phyloP scores from a whole-genome alignment of 192 early-diverging fungal genomes.

The Dissophora globulifera region DNA sequence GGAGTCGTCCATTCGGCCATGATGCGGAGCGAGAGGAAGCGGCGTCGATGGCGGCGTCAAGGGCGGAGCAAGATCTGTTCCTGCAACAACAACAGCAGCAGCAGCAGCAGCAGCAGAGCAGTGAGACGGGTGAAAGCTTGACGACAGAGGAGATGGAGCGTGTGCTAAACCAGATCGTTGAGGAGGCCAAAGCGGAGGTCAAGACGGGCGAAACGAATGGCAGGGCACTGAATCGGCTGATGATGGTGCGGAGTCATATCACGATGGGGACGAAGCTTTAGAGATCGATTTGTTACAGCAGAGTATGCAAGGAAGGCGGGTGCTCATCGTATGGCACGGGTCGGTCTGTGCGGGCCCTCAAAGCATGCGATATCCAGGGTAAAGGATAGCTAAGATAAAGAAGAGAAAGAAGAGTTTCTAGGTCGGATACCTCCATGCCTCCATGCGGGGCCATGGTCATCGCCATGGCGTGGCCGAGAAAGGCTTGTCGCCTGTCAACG shows the following conservation, averaged over 20 bases:
- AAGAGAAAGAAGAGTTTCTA: too few species aligned
- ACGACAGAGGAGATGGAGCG: slow-evolving; percentile 43
- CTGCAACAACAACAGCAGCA: slow-evolving; percentile 11
- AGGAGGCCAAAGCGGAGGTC: slow-evolving; percentile 37
- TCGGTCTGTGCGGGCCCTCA: too few species aligned
- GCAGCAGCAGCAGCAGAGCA: not conserved
- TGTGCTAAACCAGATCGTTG: slow-evolving; percentile 37
- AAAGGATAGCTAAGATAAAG: too few species aligned
- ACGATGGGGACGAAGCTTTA: slow-evolving; percentile 48
- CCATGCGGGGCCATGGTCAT: too few species aligned
- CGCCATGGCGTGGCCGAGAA: too few species aligned
- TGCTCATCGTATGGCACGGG: too few species aligned
- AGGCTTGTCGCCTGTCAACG: too few species aligned
- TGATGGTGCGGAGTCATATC: slow-evolving; percentile 45
- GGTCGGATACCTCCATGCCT: too few species aligned
- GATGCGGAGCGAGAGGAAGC: slow-evolving; percentile 15
- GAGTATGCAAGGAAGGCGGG: too few species aligned
- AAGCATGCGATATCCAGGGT: too few species aligned
- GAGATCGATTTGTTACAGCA: too few species aligned
- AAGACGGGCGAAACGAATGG: slow-evolving; percentile 38
- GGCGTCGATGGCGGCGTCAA: slow-evolving; percentile 22
- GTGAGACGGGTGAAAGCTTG: not conserved
- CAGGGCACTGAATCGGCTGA: slow-evolving; percentile 28
- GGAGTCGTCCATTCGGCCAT: slow-evolving; percentile 26
- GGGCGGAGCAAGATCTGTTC: slow-evolving; percentile 33